Evolutionary conservation across 176 grass and related monocot species (phyloP), one percentile per base, ranked within the genome.

Genomic region (Bromus sterilis): DNA sequence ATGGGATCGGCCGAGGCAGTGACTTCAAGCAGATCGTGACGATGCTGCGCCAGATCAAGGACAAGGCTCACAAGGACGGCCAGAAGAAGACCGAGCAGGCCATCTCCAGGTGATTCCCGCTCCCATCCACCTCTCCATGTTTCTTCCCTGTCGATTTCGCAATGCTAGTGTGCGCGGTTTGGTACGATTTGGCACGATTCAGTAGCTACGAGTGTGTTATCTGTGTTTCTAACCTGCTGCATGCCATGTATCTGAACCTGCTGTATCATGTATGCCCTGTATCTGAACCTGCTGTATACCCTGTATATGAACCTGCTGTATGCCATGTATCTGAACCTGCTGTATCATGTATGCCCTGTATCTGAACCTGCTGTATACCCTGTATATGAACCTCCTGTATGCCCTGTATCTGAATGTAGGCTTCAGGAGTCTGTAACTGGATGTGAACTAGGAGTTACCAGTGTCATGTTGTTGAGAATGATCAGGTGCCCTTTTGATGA

Each of bases 71-170:
- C 56, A 87, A 90, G 78, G 93, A 97, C 23, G 93, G 90, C 20
- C 85, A 91, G 80, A 97, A 91, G 88, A 93, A 93, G 80, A 96
- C 78, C 11, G 88, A 89, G 82, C 90, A 93, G 65, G 86, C 88
- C 56, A 90, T 96, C 76, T 89, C 85, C 62, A 93, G 93, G 90
- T 97, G 75, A 89, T 80, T 65, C 14, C 55, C 15, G 2, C 65
- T 5, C 18, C 76, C 66, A 64, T 56, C 57, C 33, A 79, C 30
- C 86, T 24, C 28, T 3, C 10, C n/a, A 11, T 16, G 25, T 35
- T 24, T 2, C 9, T 37, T 4, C 69, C 24, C 11, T 18, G 0
- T 23, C 64, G 4, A 16, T 77, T 18, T n/a, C 16, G 37, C 14
- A 56, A 3, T 5, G 42, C 41, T 65, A 61, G 7, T 21, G 13